A percentile compares a stretch with the other conserved stretches of the same genome.
These are phyloP conservation scores for Amesomyces nigricolor DNA, from an alignment of 2,329 filamentous ascomycete genomes.

Conservation along the genomic window DNA sequence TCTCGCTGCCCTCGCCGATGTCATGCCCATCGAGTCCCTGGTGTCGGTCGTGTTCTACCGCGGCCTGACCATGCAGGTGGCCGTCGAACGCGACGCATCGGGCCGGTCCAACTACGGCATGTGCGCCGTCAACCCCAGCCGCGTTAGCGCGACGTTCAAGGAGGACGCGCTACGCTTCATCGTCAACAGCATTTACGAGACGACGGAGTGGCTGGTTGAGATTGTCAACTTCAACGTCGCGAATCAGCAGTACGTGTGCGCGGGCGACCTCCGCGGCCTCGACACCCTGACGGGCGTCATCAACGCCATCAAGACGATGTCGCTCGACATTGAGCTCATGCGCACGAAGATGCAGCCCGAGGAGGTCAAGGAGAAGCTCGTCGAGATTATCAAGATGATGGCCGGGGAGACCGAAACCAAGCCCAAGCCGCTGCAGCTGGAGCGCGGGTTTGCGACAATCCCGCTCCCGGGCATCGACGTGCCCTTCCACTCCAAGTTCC, in stretches of 20 bases:
- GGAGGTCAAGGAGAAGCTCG: constrained; percentile 82
- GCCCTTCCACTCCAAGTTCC: constrained; percentile 97
- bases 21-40: constrained; percentile 98
- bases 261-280: constrained; percentile 64
- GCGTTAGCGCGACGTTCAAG: constrained; percentile 98
- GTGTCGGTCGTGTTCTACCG: constrained; percentile 99
- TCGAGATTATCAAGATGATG: constrained; percentile 85
- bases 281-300: constrained; percentile 72
- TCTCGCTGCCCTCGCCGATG: constrained; percentile 89
- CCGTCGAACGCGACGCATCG: constrained; percentile 87
- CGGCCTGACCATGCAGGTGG: constrained; percentile 97
- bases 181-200: constrained; percentile 88
- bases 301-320: constrained; percentile 94
- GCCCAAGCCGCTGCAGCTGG: constrained; percentile 78
- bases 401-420: constrained; percentile 84
- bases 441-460: constrained; percentile 95
- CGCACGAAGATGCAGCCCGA: constrained; percentile 82
- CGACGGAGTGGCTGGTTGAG: constrained; percentile 91
- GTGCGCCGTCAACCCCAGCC: constrained; percentile 97
- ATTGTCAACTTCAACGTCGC: constrained; percentile 95
- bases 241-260: constrained; percentile 70
- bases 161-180: constrained; percentile 96
- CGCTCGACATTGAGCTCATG: constrained; percentile 92
- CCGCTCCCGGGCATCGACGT: constrained; percentile 96
- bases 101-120: constrained; percentile 98